phyloP scores from a whole-genome alignment of 805 yeast genomes.

The Schizosaccharomyces lindneri region DNA sequence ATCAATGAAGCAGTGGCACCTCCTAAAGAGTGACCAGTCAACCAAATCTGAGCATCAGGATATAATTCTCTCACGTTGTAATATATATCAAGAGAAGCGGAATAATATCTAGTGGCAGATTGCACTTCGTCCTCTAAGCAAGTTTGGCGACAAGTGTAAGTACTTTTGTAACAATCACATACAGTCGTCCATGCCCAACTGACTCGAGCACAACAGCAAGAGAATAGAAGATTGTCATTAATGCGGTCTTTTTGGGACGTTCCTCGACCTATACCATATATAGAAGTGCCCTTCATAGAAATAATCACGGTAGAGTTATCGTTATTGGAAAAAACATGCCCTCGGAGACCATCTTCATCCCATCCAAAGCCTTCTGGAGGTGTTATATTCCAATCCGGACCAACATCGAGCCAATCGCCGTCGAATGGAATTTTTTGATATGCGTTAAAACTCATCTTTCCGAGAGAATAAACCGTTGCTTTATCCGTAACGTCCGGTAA shows the following conservation, averaged over 20 bases:
- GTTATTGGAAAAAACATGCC: conserved; percentile 57
- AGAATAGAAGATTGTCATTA: conserved; percentile 56
- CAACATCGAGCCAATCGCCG: conserved; percentile 71
- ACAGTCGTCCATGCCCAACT: conserved; percentile 83
- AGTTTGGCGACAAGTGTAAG: conserved; percentile 69
- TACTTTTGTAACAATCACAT: conserved; percentile 65
- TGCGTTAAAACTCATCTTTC: conserved; percentile 74
- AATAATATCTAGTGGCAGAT: conserved; percentile 58
- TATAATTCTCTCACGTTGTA: conserved; percentile 41
- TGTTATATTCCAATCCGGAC: conserved; percentile 11
- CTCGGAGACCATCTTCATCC: conserved; percentile 65
- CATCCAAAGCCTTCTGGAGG: conserved; percentile 56
- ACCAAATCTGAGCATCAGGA: conserved; percentile 58
- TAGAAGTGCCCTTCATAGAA: conserved; percentile 76
- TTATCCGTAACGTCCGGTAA: conserved; percentile 59
- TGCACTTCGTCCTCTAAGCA: conserved; percentile 60
- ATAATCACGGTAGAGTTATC: conserved; percentile 39
- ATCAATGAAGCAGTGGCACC: conserved; percentile 61
- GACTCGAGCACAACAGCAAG: conserved; percentile 89
- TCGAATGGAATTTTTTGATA: conserved; percentile 53
- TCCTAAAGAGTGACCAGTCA: conserved; percentile 86
- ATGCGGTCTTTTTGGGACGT: conserved; percentile 59
- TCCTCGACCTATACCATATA: conserved; percentile 32
- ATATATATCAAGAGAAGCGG: conserved; percentile 54
- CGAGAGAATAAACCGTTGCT: conserved; percentile 48